phyloP scores from a whole-genome alignment of 1,284 basidiomycete species.

The Leccinum angustisporum region DNA sequence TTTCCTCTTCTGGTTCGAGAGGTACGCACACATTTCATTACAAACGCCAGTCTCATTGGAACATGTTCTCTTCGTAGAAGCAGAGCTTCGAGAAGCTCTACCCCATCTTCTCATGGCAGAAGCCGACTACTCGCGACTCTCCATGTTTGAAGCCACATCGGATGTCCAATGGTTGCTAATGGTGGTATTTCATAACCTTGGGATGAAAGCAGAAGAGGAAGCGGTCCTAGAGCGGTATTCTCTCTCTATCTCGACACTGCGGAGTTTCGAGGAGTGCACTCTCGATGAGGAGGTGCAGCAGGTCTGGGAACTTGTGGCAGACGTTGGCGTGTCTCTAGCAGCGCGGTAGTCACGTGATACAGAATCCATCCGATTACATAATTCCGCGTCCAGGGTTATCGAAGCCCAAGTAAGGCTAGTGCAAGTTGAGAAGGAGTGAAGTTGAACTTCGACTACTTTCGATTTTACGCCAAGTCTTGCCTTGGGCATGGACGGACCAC shows the following conservation, averaged over 20 bases:
- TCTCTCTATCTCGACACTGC: conserved; percentile 42
- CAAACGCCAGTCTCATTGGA: conserved; percentile 5
- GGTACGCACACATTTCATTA: conserved; percentile 16
- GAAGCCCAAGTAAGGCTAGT: conserved; percentile 1
- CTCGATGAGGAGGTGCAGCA: conserved; percentile 54
- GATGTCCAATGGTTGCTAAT: conserved; percentile 72
- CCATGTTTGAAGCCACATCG: conserved; percentile 56
- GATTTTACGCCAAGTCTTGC: conserved; percentile 1
- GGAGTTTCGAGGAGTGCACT: conserved; percentile 41
- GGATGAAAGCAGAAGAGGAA: conserved; percentile 54
- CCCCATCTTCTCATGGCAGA: conserved; percentile 64
- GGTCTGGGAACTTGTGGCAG: conserved; percentile 57
- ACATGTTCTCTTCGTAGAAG: conserved; percentile 5
- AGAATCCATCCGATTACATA: conserved; percentile 24
- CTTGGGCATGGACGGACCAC: conserved; percentile 79
- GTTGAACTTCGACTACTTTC: conserved; percentile 16
- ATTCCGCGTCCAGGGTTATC: conserved; percentile 16
- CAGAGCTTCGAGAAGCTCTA: conserved; percentile 55
- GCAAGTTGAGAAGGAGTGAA: neutral
- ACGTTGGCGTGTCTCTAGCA: conserved; percentile 57
- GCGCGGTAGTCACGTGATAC: conserved; percentile 39
- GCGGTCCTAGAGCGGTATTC: conserved; percentile 50
- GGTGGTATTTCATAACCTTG: conserved; percentile 69
- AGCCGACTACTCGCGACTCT: conserved; percentile 55
- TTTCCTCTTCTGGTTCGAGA: conserved; percentile 45